Evolutionary conservation across 805 yeast genomes (phyloP), one percentile per base, ranked within the genome.

Genomic region (Torulaspora indica): DNA sequence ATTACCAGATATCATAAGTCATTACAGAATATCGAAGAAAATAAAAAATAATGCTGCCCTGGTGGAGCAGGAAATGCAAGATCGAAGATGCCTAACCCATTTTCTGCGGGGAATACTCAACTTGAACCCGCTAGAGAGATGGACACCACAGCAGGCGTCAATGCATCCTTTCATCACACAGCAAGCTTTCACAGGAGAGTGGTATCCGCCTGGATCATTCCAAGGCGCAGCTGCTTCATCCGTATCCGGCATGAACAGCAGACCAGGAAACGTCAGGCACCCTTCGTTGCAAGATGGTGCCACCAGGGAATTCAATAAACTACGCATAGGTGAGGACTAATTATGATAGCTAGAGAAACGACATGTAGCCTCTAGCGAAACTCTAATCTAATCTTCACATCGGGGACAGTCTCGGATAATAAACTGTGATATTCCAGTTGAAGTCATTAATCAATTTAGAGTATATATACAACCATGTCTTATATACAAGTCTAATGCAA

Each of bases 101-200:
- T 87, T 93, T 55, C 71, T 93, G 38, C 66, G 72, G 34, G 95
- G 95, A 20, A 75, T 87, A 8, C 70, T 93, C 49, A 86, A 83
- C 52, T 65, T 88, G 56, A 90, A 91, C 63, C 98, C 98, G 0
- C 74, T 93, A 55, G 96, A 89, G 63, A 77, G 99, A 55, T 85
- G 96, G 84, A 87, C 97, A 0, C 98, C 98, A 9, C 96, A 88
- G 54, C 97, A 93, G 63, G 98, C 98, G 0, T 71, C 82, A 12
- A 71, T 78, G 63, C 98, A 93, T 67, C 97, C 98, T 0, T 93
- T 93, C 63, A 79, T 93, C 14, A 84, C 85, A 4, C 81, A 76
- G 40, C 71, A 71, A 42, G 72, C 69, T 44, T 81, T 77, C 56
- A 63, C 63, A 8, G 83, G 80, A 4, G 63, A 62, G 30, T 77